Evolutionary conservation across 495 filamentous ascomycete genomes (phyloP), one percentile per base, ranked within the genome.

Genomic region (Opeltia flavorubescens): DNA sequence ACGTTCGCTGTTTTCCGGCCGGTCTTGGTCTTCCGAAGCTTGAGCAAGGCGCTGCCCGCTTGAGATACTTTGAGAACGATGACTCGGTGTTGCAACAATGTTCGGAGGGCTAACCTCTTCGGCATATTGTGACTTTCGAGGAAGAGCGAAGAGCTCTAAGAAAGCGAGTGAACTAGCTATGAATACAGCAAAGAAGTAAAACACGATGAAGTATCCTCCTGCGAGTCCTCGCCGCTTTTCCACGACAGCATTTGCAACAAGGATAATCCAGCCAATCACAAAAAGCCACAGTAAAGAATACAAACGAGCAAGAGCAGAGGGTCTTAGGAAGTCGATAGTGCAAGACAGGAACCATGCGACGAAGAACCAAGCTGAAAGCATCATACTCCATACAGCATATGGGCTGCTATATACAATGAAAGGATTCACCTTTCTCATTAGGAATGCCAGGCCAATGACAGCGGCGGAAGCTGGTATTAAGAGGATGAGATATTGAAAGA

Each of bases 241-340:
- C 42, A 76, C 70, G 4, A 89, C 77, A 2, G 89, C 87, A 21
- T 79, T 74, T 11, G 68, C 71, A 12, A 94, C 79, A 27, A 93
- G 68, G 27, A 84, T 54, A 17, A 76, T 61, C 78, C 86, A 95
- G 25, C 76, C 71, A 7, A 85, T 59, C 23, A 77, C 51, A 58
- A 85, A 95, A 50, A 91, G 69, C 87, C 91, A 95, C 18, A 91
- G 73, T 28, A 83, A 72, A 33, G 77, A 75, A 63, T 94, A 94
- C 15, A 78, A 71, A 25, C 89, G 71, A 43, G 88, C 83, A 18
- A 98, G 75, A 2, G 89, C 91, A 3, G 83, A 86, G 9, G 89
- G 89, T n/a, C 88, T 74, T 5, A 81, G 75, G 51, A 77, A 82
- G 59, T 91, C 84, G 12, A 86, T 83, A 4, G 86, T 81, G 6